Base-by-base conservation (phyloP, 352 stramenopile genomes). In the Phytopythium mirpurense region DNA sequence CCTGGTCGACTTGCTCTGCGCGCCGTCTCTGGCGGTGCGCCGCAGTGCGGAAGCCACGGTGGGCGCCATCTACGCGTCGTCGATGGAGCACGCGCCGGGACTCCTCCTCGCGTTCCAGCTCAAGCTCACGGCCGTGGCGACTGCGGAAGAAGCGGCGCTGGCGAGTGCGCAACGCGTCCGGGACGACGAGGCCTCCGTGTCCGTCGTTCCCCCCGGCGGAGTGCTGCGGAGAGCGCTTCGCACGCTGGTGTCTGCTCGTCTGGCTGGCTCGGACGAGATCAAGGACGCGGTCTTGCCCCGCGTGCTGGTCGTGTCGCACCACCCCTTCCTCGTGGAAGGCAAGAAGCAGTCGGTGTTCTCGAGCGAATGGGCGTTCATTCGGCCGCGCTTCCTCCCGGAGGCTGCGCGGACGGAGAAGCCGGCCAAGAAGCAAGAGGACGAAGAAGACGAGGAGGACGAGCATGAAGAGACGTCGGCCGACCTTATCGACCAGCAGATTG, bases 401-500 rank as follows among this genome's bases (percentile, higher is more conserved):
- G 38, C 23, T 5, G 47, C 47, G n/a, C 45, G 44, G 35, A 47
- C 50, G 43, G 40, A 57, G 27, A 62, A 44, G 32, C 14, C 26
- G 42, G 41, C 16, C 27, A 53, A 21, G 47, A 53, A 19, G 43
- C 29, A 32, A 32, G 29, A 32, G 5, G 59, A 78, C 0, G 68
- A 73, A 0, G 67, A 88, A 6, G 72, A 84, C 2, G 69, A 86
- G 0, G 67, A 76, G 0, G 59, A 64, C 0, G 67, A 51, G 10
- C 59, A 67, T 2, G 31, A 42, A 5, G 31, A 52, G 14, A 68
- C 74, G 23, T 63, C 59, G 0, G 80, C 82, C n/a, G 83, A 93
- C 46, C 73, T 65, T 44, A 74, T 93, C 19, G 85, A 95, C 47
- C 78, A 91, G 27, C 72, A 93, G 19, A 88, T 95, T 23, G 79